Conservation (phyloP, 2,329 filamentous ascomycete genomes). For the Colletotrichum navitas region DNA sequence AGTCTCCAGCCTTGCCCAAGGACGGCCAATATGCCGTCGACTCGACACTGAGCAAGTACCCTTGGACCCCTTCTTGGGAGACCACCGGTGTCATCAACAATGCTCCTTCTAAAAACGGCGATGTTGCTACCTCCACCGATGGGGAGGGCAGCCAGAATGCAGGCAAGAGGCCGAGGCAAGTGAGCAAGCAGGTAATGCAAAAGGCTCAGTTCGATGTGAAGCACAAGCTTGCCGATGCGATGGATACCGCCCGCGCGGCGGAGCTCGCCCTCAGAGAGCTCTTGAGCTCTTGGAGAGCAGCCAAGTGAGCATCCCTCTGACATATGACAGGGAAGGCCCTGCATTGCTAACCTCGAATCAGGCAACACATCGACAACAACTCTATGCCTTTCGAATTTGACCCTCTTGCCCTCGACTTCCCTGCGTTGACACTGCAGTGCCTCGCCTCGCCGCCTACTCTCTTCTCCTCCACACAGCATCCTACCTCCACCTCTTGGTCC, state of each 20-base stretch:
- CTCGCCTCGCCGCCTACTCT: constrained; percentile 85
- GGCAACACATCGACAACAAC: constrained; percentile 67
- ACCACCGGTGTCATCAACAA: constrained; percentile 83
- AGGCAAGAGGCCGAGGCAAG: constrained; percentile 55
- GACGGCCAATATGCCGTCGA: constrained; percentile 59
- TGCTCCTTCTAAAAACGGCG: constrained; percentile 60
- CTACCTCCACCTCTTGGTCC: constrained; percentile 84
- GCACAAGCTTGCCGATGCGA: constrained; percentile 74
- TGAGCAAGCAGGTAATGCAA: constrained; percentile 65
- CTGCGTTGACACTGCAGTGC: constrained; percentile 84
- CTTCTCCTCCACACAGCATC: constrained; percentile 83
- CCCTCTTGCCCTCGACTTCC: constrained; percentile 86
- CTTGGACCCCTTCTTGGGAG: constrained; percentile 77
- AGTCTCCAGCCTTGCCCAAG: constrained; percentile 56
- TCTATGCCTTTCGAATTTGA: constrained; percentile 82
- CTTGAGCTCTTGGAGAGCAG: constrained; percentile 83
- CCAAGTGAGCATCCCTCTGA: constrained; percentile 73
- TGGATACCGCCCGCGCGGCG: constrained; percentile 84
- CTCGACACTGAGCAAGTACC: constrained; percentile 66
- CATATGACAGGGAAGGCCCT: neutral
- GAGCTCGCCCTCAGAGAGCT: constrained; percentile 89
- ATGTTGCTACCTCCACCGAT: constrained; percentile 41
- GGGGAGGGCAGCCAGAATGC: constrained; percentile 51
- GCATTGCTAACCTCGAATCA: constrained; percentile 47
- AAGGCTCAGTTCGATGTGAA: constrained; percentile 74